A percentile compares a stretch with the other conserved stretches of the same genome.
phyloP scores from a whole-genome alignment of 345 rosid species.

The Lepidium africanum region DNA sequence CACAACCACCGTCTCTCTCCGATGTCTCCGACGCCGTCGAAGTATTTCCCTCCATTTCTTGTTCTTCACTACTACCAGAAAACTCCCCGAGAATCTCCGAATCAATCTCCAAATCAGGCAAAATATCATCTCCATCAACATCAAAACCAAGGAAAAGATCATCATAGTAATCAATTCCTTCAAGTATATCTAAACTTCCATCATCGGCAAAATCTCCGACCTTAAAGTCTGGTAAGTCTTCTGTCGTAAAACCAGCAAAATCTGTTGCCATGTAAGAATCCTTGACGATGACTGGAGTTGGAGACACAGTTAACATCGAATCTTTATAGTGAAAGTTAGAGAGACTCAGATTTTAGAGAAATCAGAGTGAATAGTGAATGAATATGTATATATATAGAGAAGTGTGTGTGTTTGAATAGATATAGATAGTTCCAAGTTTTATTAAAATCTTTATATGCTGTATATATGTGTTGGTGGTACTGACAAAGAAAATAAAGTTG shows the following conservation, averaged over 20 bases:
- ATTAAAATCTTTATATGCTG: constrained; percentile 5
- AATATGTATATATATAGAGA: neutral
- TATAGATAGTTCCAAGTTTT: constrained; percentile 30
- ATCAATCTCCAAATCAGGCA: constrained; percentile 74
- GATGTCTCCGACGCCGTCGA: constrained; percentile 33
- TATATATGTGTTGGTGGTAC: constrained; percentile 20
- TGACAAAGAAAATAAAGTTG: constrained; percentile 10
- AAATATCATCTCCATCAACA: constrained; percentile 44
- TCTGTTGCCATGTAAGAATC: constrained; percentile 40
- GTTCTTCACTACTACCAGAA: constrained; percentile 48
- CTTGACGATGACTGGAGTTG: constrained; percentile 37
- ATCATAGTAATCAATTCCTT: constrained; percentile 69
- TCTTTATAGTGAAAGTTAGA: neutral
- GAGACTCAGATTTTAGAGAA: constrained; percentile 3
- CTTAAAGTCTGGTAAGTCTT: constrained; percentile 44
- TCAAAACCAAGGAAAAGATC: constrained; percentile 60
- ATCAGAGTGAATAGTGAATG: constrained; percentile 20
- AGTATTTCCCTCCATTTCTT: constrained; percentile 37
- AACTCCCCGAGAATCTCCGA: constrained; percentile 58
- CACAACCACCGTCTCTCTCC: constrained; percentile 18
- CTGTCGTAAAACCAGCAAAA: constrained; percentile 33
- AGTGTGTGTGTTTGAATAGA: constrained; percentile 13
- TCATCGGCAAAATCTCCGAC: constrained; percentile 27
- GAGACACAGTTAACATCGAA: constrained; percentile 74
- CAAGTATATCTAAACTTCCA: constrained; percentile 25